A percentile compares a stretch with the other conserved stretches of the same genome.
Evolutionary conservation across 2,329 filamentous ascomycete genomes (phyloP).

Genomic region (Colletotrichum brevisporum): DNA sequence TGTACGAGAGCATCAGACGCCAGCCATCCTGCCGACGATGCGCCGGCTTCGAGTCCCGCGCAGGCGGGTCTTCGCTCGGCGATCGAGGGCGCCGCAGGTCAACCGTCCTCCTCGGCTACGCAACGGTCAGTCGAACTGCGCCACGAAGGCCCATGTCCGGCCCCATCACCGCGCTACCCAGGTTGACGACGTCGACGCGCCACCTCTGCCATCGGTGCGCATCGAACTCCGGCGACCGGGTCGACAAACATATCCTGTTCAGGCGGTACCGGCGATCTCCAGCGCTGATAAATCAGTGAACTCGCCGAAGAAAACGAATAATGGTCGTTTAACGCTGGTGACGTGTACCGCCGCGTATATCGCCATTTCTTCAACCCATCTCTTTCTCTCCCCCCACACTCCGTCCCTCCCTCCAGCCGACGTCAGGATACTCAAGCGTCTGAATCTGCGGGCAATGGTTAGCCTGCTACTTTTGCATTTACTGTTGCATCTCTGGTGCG

Average conservation of each 20-base stretch:
- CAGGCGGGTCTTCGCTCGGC: slow-evolving; percentile 44
- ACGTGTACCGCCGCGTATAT: too few species aligned
- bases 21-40: slow-evolving; percentile 59
- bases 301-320: too few species aligned
- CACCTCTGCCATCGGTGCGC: slow-evolving; percentile 61
- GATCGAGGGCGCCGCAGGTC: too few species aligned
- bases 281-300: too few species aligned
- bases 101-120: slow-evolving; percentile 45
- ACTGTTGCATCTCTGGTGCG: slow-evolving; percentile 7
- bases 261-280: too few species aligned
- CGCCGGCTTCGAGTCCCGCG: slow-evolving; percentile 62
- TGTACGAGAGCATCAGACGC: slow-evolving; percentile 71
- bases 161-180: slow-evolving; percentile 40
- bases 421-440: slow-evolving; percentile 8
- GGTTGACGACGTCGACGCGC: slow-evolving; percentile 54
- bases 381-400: neutral
- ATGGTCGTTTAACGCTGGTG: too few species aligned
- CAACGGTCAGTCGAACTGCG: too few species aligned
- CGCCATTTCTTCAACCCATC: too few species aligned
- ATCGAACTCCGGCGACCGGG: slow-evolving; percentile 70
- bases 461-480: slow-evolving; percentile 4
- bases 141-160: too few species aligned
- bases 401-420: neutral
- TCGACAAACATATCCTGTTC: too few species aligned
- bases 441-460: slow-evolving; percentile 16